Percentiles rank a stretch among this genome's conserved stretches.
Conservation (phyloP, 2,329 filamentous ascomycete species). For the Aspergillus sp. region DNA sequence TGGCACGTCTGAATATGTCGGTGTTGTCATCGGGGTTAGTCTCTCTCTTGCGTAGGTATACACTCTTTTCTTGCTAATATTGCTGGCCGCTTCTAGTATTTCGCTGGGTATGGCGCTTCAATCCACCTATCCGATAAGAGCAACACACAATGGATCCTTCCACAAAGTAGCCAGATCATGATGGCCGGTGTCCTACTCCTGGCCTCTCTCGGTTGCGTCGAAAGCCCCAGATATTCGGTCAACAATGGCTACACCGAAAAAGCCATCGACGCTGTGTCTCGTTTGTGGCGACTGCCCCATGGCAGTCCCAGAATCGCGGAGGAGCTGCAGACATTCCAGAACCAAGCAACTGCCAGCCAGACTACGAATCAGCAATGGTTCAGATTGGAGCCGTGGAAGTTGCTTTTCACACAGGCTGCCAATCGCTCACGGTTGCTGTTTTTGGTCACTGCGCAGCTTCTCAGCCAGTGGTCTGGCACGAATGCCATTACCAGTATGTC, state of each 20-base stretch:
- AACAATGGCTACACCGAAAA: slow-evolving; percentile 53
- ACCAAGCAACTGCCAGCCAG: neutral
- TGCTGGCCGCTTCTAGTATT: slow-evolving; percentile 15
- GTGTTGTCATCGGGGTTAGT: neutral
- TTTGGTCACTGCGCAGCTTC: slow-evolving; percentile 63
- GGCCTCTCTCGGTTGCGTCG: slow-evolving; percentile 64
- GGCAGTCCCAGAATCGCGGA: neutral
- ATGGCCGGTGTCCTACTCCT: slow-evolving; percentile 67
- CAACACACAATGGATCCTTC: slow-evolving; percentile 56
- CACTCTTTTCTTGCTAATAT: neutral
- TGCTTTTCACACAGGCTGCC: neutral
- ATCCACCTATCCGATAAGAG: slow-evolving; percentile 47
- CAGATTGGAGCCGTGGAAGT: neutral
- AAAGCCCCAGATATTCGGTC: slow-evolving; percentile 67
- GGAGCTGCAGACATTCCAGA: neutral
- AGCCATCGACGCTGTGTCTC: neutral
- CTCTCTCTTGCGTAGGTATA: neutral
- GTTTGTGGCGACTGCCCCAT: neutral
- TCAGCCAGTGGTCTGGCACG: slow-evolving; percentile 71
- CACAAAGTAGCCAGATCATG: slow-evolving; percentile 70
- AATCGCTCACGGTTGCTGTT: slow-evolving; percentile 69
- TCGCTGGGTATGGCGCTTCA: slow-evolving; percentile 46
- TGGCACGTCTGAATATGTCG: slow-evolving; percentile 9
- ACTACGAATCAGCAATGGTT: neutral
- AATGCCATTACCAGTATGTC: slow-evolving; percentile 64